Evolutionary conservation across 2,329 filamentous ascomycete species (phyloP), one percentile per base, ranked within the genome.

Genomic region (Fusarium nanum): DNA sequence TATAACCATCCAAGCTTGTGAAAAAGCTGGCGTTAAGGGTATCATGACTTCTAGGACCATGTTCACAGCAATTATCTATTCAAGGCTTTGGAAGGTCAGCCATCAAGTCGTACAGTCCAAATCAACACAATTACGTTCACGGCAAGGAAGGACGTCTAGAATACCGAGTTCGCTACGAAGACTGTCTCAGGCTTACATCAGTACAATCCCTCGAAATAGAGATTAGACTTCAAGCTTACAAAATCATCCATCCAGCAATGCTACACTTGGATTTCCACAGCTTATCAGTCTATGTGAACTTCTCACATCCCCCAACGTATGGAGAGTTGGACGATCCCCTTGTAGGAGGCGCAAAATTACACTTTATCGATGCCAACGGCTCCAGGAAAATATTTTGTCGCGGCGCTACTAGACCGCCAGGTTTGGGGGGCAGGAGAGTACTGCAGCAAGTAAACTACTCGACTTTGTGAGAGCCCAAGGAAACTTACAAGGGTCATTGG

Each of bases 401-500:
- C 18, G 10, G 18, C 18, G 7, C 18, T n/a, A 37, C 10, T 37
- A 37, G 34, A 37, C 6, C 9, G 9, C 6, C 9, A 37, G 34
- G 34, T n/a, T 11, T 6, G 6, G 18, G 18, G 16, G 18, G 5
- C 34, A n/a, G 0, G 18, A n/a, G 3, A 11, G 11, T 37, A 2
- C 4, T 11, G 0, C 2, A n/a, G 3, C 16, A 37, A n/a, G 34
- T 7, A 9, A 11, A 11, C 18, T 4, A n/a, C 34, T 37, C 9
- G 34, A 37, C 18, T n/a, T 37, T 7, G 9, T 11, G 34, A 11
- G 1, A 7, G 6, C 1, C 18, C 9, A 11, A 7, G 34, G 10
- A 6, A 7, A 4, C 1, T 11, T 6, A 0, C 2, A 7, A n/a
- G 18, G 9, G 10, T 4, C 34, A 37, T 3, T n/a, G 34, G 18